Base-by-base conservation (phyloP, 176 grass and related monocot genomes). In the Zizania latifolia region DNA sequence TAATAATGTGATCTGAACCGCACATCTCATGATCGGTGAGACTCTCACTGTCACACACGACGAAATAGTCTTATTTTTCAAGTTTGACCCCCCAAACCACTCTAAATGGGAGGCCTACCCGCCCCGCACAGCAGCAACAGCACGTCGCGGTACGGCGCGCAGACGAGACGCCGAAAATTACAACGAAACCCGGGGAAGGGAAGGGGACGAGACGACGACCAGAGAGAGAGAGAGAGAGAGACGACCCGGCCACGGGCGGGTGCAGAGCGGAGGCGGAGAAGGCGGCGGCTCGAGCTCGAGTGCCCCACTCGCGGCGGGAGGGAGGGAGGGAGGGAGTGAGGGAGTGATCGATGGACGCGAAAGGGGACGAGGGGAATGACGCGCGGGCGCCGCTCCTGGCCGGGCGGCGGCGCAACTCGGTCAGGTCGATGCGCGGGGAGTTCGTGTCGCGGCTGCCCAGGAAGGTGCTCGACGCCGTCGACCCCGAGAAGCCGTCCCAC, bases 371-470 rank as follows among this genome's bases (percentile, higher is more conserved):
- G 38, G 88, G 29, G 15, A 57, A 78, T 43, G 87, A 70, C 27
- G 54, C 76, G 80, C 61, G 86, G 76, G 65, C 66, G 71, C 86
- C 86, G 60, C 83, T 92, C 19, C 74, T 92, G 48, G 78, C 65
- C 16, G 77, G 80, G 62, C 16, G 77, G 80, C 58, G 90, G 83
- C 78, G 78, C 23, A 89, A 89, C 83, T 93, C 88, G 45, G 94
- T 93, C 21, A 54, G 70, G 29, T 90, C 85, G 64, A 77, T 97
- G 81, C 75, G 78, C 17, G 82, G 88, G 26, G 83, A 89, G 72
- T 97, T 97, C 74, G 69, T 97, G 36, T 85, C 90, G 29, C 69
- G 86, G 59, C 64, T 97, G 60, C 94, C 94, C 57, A 80, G 82
- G 81, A 97, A 97, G 90, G 81, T 97, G 70, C 87, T 83, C 48